Base-by-base conservation (phyloP, 345 rosid species). In the Eucalyptus virginea region DNA sequence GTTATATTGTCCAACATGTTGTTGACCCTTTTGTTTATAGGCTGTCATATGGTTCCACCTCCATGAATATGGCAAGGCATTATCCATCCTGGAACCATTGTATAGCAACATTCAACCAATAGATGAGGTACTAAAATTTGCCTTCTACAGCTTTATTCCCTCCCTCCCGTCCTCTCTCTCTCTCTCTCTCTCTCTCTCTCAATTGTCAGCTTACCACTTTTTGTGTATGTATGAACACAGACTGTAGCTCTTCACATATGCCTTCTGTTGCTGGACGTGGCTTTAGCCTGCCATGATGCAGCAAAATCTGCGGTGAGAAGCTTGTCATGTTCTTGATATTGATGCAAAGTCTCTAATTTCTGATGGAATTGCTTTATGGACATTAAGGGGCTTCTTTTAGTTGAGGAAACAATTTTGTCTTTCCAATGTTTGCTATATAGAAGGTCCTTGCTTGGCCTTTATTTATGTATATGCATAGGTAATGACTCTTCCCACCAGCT, bases 41-140 rank as follows among this genome's bases (percentile, higher is more conserved):
- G 99, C 99, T 11, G 91, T 95, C 91, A 93, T 94, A 81, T 98
- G 98, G 98, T 97, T 95, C 91, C 99, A 98, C 91, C 98, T 96
- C 89, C 96, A 95, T 89, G 98, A 98, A 90, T 96, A 95, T 92
- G 87, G 93, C 44, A 97, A 97, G 94, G 96, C 98, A 23, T 92
- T 96, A 88, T 95, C 98, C 44, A 91, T 96, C 92, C 91, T 98
- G 87, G 95, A 95, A 91, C 99, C 98, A 47, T 85, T 98, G 88
- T 96, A 93, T 91, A 94, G 90, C 89, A 98, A 96, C 88, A 97
- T 98, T 32, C 93, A 91, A 89, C 97, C 97, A 16, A 94, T 98
- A 60, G 98, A 98, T 32, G 99, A 98, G 99, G 99, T 98, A 94
- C 60, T 67, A 17, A 91, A 80, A 72, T 77, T 42, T 86, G 18